These are phyloP conservation scores for Cutaneotrichosporon spelunceum DNA, from an alignment of 1,284 basidiomycete species.

Conservation along the genomic window DNA sequence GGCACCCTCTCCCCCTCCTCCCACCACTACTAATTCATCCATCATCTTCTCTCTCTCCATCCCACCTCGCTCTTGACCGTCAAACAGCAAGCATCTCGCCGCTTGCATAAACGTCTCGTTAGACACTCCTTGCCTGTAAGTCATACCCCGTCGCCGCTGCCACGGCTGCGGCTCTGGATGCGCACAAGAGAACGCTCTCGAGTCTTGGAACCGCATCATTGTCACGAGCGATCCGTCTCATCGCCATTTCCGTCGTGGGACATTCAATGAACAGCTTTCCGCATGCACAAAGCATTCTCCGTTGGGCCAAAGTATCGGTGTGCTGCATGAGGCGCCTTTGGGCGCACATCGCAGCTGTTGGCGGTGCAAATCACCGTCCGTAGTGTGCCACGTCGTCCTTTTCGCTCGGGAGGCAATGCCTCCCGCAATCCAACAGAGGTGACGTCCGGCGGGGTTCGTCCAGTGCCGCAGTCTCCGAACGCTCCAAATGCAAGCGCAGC, in stretches of 20 bases:
- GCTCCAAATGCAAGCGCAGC: not conserved
- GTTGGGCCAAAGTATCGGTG: not conserved
- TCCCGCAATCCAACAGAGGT: not conserved
- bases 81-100: conserved; percentile 7
- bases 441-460: not conserved
- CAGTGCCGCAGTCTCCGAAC: not conserved
- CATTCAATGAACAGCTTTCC: not conserved
- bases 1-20: conserved; percentile 16
- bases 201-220: not conserved
- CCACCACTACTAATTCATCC: conserved; percentile 15
- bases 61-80: not conserved
- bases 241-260: not conserved
- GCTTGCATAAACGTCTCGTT: conserved; percentile 1
- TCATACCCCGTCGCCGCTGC: not conserved
- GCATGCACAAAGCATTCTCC: not conserved
- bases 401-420: not conserved
- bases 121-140: conserved; percentile 11
- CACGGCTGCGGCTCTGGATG: not conserved
- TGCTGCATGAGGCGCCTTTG: not conserved
- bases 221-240: not conserved
- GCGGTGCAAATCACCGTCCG: not conserved
- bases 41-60: conserved; percentile 12
- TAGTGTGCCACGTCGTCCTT: conserved; percentile 7
- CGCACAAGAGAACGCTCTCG: not conserved
- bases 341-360: not conserved